A percentile compares a stretch with the other conserved stretches of the same genome.
phyloP scores from a whole-genome alignment of 2,329 filamentous ascomycete genomes.

The Fusarium nanum region DNA sequence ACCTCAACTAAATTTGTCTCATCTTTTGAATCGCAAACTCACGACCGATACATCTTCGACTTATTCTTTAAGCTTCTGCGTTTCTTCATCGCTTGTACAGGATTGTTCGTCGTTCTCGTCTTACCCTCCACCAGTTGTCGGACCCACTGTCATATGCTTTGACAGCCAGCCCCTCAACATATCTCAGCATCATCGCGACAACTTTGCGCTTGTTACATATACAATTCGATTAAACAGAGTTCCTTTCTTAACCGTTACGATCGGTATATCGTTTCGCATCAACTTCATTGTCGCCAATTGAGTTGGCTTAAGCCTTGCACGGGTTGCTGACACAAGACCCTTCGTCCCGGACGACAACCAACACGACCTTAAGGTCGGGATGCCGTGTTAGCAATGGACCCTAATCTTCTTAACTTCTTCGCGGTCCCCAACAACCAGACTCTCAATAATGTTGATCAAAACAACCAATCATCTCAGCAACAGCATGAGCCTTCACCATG shows the following conservation, averaged over 20 bases:
- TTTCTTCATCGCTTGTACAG: constrained; percentile 25
- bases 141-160: constrained; percentile 39
- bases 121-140: constrained; percentile 13
- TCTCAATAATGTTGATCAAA: constrained; percentile 46
- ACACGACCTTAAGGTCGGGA: constrained; percentile 46
- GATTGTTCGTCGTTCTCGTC: constrained; percentile 15
- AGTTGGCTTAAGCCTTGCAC: constrained; percentile 26
- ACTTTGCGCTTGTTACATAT: constrained; percentile 22
- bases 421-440: constrained; percentile 48
- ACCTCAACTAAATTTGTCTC: constrained; percentile 29
- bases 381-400: constrained; percentile 49
- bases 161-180: constrained; percentile 33
- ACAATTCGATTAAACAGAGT: constrained; percentile 19
- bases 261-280: background rate
- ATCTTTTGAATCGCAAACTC: constrained; percentile 17
- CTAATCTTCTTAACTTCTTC: constrained; percentile 48
- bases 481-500: constrained; percentile 42
- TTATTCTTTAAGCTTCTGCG: background rate
- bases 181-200: constrained; percentile 35
- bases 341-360: constrained; percentile 37
- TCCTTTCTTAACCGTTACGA: constrained; percentile 17
- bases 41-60: constrained; percentile 13
- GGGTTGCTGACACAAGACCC: constrained; percentile 41
- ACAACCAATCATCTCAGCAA: constrained; percentile 43
- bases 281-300: constrained; percentile 35